Evolutionary conservation across 2,329 filamentous ascomycete genomes (phyloP), one percentile per base, ranked within the genome.

Genomic region (Fusarium pseudoanthophilum): DNA sequence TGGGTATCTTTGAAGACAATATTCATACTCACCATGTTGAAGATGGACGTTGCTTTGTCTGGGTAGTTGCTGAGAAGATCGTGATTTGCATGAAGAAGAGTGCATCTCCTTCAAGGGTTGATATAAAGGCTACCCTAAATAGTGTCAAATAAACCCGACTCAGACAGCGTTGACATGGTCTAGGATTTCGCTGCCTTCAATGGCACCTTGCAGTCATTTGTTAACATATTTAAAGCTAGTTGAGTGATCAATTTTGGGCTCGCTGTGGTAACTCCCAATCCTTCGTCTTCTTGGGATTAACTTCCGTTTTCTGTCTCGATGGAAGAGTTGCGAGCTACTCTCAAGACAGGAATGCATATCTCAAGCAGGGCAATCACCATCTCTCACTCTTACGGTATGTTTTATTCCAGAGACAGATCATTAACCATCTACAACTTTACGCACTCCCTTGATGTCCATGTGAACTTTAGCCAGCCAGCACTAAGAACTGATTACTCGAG

Each of bases 21-120:
- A 14, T n/a, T 10, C 24, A 21, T 39, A 15, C 3, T n/a, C 4
- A 3, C 26, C 26, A 28, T 18, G 34, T 7, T 13, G 14, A 28
- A n/a, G 10, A 28, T 4, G 14, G 5, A 4, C 7, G 7, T 7
- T 28, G 10, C 14, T 18, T 7, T 7, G 7, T 28, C 5, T 2
- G 34, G 14, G 51, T 39, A 10, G 11, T 1, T 55, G 2, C 11
- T 18, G 24, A 28, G 3, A 55, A 40, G 20, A 39, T 20, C 8
- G 30, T 21, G 11, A 34, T 20, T 52, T 18, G 15, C 1, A 24
- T 24, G n/a, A 51, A 24, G 48, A 51, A 34, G 16, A 30, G 8
- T 30, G 7, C 28, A 7, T 5, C 16, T 15, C 18, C 30, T 18
- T 10, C 2, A 4, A 7, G 28, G 20, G n/a, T 15, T 52, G 51